Conservation (phyloP, 768 basidiomycete species). For the Mycena metata region DNA sequence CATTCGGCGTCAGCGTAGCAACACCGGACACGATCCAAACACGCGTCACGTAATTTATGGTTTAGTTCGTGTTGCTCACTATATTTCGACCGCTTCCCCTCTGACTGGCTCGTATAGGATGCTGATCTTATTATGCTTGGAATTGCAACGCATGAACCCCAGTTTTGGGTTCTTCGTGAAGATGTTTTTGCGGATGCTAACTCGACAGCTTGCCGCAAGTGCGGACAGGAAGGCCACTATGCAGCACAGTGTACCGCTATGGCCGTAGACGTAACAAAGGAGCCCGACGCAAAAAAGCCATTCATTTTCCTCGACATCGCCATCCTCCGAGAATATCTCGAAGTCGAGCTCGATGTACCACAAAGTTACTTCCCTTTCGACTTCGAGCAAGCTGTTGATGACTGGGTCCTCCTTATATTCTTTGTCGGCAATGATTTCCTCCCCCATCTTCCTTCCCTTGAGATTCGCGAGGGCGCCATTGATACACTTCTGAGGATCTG, state of each 20-base stretch:
- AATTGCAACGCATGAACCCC: constrained; percentile 97
- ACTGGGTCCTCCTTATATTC: constrained; percentile 99
- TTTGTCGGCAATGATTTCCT: constrained; percentile 99
- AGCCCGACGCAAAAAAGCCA: constrained; percentile 86
- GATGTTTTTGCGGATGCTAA: constrained; percentile 95
- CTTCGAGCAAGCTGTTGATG: constrained; percentile 97
- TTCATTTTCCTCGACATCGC: constrained; percentile 99
- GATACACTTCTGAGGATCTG: constrained; percentile 97
- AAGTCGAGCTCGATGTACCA: constrained; percentile 93
- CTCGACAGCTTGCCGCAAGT: constrained; percentile 86
- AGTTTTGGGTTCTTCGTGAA: constrained; percentile 97
- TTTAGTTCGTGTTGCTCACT: constrained; percentile 66
- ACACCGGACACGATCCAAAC: constrained; percentile 94
- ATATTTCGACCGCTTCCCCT: constrained; percentile 27
- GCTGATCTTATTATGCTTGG: constrained; percentile 99
- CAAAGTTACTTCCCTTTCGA: constrained; percentile 86
- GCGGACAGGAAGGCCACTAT: constrained; percentile 95
- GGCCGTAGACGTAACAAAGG: constrained; percentile 78
- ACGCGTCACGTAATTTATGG: constrained; percentile 98
- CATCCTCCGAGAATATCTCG: constrained; percentile 96
- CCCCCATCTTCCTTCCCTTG: constrained; percentile 96
- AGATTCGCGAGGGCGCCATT: constrained; percentile 99
- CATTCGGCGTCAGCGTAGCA: constrained; percentile 89
- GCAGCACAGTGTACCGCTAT: constrained; percentile 93
- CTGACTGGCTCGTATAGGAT: constrained; percentile 67